Base-by-base conservation (phyloP, 108 stramenopile species). In the Pseudonitzschia multiseries region DNA sequence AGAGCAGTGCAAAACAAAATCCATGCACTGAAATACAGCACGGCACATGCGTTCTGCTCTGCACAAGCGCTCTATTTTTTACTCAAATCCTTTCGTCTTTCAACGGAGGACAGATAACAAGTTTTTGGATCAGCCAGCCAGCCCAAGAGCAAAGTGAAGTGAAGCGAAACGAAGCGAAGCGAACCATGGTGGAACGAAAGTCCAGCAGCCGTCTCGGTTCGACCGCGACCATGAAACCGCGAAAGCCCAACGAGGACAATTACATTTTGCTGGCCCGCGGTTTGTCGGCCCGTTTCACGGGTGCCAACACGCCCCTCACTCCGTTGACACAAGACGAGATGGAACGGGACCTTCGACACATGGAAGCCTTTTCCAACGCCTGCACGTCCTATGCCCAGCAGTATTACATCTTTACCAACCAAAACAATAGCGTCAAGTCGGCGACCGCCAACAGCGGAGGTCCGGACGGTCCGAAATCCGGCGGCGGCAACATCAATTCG, bases 261-360 rank as follows among this genome's bases (percentile, higher is more conserved):
- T 80, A 86, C 17, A 59, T 83, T 52, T 69, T 90, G 4, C 68
- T 95, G 36, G 89, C 91, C 0, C 81, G 90, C 8, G 94, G 94
- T 28, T 82, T 90, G 70, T 84, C 91, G 46, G 79, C 89, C 4
- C 86, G 94, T 24, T 85, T 74, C 57, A 76, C 87, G 10, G 85
- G 89, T 46, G 77, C 86, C 63, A 79, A 81, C 33, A 76, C 80
- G 8, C 60, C 71, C 40, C 62, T 94, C 24, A 65, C 64, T 3
- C 28, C 31, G 18, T 61, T 84, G 27, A 70, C 78, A 2, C 33
- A 81, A 20, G 81, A 87, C 14, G 87, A 88, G 59, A 88, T 91
- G 44, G 91, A 91, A 53, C 79, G 82, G 26, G 94, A 95, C 79
- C 43, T 95, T 28, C 83, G 90, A 28, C 94, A 93, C 72, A 90